Percentiles rank a stretch among this genome's conserved stretches.
Conservation (phyloP, 2,329 filamentous ascomycete species). For the Fonsecaea pedrosoi region DNA sequence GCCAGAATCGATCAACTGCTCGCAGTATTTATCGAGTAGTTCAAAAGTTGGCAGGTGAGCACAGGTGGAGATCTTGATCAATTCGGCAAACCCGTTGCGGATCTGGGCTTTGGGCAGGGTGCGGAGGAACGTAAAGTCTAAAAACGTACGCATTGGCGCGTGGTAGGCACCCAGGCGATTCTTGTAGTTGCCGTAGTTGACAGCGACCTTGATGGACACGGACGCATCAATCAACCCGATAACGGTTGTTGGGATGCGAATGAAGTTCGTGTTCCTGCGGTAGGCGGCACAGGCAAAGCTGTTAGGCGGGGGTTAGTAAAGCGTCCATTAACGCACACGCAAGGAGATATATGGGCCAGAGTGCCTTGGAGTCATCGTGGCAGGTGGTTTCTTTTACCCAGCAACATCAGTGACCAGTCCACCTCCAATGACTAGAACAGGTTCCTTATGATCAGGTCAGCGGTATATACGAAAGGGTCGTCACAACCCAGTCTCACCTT, state of each 20-base stretch:
- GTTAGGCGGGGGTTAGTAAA: slow-evolving; percentile 38
- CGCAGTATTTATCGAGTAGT: slow-evolving; percentile 71
- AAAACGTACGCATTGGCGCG: slow-evolving; percentile 73
- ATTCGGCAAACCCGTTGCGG: slow-evolving; percentile 74
- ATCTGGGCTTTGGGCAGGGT: slow-evolving; percentile 72
- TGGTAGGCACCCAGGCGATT: slow-evolving; percentile 76
- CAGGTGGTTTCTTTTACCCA: slow-evolving; percentile 62
- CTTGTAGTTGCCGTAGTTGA: slow-evolving; percentile 79
- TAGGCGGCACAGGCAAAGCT: slow-evolving; percentile 75
- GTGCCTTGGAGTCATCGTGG: slow-evolving; percentile 57
- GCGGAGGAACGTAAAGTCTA: slow-evolving; percentile 75
- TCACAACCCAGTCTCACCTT: slow-evolving; percentile 54
- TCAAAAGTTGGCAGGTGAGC: slow-evolving; percentile 71
- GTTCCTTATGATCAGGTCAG: slow-evolving; percentile 55
- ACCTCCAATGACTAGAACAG: slow-evolving; percentile 70
- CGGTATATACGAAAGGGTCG: slow-evolving; percentile 25
- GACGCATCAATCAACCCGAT: slow-evolving; percentile 78
- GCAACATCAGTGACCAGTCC: slow-evolving; percentile 76
- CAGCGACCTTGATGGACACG: slow-evolving; percentile 78
- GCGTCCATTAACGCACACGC: slow-evolving; percentile 29
- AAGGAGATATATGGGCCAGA: slow-evolving; percentile 53
- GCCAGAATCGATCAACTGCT: slow-evolving; percentile 68
- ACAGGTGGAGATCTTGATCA: slow-evolving; percentile 78
- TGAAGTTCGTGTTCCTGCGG: slow-evolving; percentile 74
- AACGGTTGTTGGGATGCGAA: slow-evolving; percentile 75